Conservation (phyloP, 1,284 basidiomycete genomes). For the Rhodotorula sp. region DNA sequence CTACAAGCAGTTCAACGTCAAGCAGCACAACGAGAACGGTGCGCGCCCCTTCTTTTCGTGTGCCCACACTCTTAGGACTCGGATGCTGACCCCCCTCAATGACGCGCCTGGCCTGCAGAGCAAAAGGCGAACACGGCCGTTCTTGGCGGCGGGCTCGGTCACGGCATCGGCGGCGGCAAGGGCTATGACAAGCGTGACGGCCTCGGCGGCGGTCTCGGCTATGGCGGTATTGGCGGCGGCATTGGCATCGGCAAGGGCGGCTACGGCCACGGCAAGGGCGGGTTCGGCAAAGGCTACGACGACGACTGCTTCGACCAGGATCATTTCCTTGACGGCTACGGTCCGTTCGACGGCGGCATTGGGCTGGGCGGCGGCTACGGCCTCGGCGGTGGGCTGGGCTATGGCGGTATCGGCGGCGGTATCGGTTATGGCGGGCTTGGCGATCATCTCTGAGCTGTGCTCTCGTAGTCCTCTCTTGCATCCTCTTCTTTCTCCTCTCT, state of each 20-base stretch:
- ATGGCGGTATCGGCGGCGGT: not conserved
- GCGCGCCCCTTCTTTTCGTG: not conserved
- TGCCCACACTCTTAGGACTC: too few species aligned
- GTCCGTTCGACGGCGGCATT: too few species aligned
- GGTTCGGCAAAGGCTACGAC: not conserved
- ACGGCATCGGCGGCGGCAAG: not conserved
- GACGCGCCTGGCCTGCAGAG: not conserved
- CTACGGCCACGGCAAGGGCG: not conserved
- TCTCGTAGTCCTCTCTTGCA: too few species aligned
- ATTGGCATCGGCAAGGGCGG: not conserved
- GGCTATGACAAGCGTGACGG: not conserved
- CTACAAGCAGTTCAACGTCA: conserved; percentile 10
- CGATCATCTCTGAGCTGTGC: too few species aligned
- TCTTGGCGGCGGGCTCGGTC: too few species aligned
- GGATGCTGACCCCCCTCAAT: too few species aligned
- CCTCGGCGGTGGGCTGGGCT: not conserved
- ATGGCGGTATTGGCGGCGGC: not conserved
- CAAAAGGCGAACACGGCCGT: not conserved
- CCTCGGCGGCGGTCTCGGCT: not conserved
- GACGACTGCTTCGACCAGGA: not conserved
- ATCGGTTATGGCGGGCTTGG: too few species aligned
- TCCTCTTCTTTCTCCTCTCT: too few species aligned
- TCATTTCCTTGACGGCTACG: not conserved
- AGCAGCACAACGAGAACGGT: conserved; percentile 8
- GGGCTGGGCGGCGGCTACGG: not conserved